Evolutionary conservation across 495 filamentous ascomycete genomes (phyloP), one percentile per base, ranked within the genome.

Genomic region (Penicillium ucsense): DNA sequence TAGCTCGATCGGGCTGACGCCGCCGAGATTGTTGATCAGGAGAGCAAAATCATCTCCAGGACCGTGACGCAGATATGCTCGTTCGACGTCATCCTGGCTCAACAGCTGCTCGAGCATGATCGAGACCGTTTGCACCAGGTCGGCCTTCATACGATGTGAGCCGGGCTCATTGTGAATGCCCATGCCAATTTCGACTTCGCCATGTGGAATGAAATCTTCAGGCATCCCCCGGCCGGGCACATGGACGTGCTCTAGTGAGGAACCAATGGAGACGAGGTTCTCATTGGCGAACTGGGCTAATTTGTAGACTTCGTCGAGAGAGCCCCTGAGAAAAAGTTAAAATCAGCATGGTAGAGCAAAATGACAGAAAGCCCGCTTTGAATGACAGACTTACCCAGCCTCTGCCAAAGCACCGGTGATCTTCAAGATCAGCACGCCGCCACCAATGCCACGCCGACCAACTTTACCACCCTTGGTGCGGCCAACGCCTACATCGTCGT

Each of bases 131-230:
- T 80, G 78, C 3, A 78, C 74, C 20, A 97, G 70, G 51, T 80
- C 74, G 4, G 82, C 73, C 50, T 81, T 85, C 40, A 73, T 62
- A 39, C 85, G 76, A 56, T 83, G 85, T 9, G 81, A 90, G 2
- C 92, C 92, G 1, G 86, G 79, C 66, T 98, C 92, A 60, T 98
- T 98, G 65, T 98, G 92, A 63, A 97, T 96, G 8, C 92, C 92
- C 92, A 97, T 98, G 6, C 92, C 92, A 54, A 98, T 75, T 71
- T 98, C 92, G 20, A 94, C 82, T 70, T 97, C 85, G 37, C 80
- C 83, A 0, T 72, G 60, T 31, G 68, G 71, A 48, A 94, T 66
- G 4, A 67, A 66, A 38, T 81, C 84, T n/a, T 76, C 66, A 12
- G 67, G 57, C 8, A 64, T 52, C 3, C 63, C 75, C 56, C 88